These are phyloP conservation scores for Arachis stenosperma DNA, from an alignment of 306 rosid species.

Conservation along the genomic window DNA sequence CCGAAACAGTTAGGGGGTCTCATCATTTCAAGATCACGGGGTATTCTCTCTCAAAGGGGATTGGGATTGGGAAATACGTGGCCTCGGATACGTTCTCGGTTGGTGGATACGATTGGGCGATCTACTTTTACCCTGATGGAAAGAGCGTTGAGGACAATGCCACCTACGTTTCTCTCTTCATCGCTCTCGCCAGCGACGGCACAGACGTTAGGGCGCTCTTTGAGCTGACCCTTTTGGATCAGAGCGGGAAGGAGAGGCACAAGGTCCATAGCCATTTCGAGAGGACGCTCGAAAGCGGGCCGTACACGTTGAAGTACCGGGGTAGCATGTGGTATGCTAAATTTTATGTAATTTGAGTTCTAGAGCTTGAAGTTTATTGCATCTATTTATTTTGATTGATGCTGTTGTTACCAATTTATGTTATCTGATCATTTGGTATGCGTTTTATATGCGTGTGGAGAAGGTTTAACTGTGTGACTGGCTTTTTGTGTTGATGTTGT, in stretches of 20 bases:
- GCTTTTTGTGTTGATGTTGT: no score
- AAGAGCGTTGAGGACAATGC: constrained; percentile 89
- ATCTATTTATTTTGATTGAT: not conserved
- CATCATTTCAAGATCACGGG: constrained; percentile 87
- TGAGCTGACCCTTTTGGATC: constrained; percentile 82
- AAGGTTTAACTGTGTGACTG: no score
- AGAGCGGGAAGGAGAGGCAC: constrained; percentile 87
- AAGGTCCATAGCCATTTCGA: constrained; percentile 90
- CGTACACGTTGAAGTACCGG: constrained; percentile 79
- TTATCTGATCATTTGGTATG: no score
- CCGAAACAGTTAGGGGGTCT: constrained; percentile 74
- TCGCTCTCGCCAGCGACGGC: constrained; percentile 86
- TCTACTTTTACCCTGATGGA: constrained; percentile 89
- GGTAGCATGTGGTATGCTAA: constrained; percentile 86
- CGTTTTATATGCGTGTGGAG: no score
- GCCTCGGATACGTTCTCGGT: constrained; percentile 77
- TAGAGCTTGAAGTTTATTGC: not conserved
- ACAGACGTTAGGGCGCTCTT: constrained; percentile 82
- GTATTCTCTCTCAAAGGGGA: constrained; percentile 70
- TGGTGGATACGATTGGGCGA: constrained; percentile 92
- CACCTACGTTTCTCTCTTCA: constrained; percentile 68
- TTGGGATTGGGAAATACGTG: constrained; percentile 78
- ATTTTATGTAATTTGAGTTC: not conserved
- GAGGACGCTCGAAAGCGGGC: constrained; percentile 81
- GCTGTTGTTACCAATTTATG: not conserved